These are phyloP conservation scores for Didymellaceae sp. DNA, from an alignment of 2,329 filamentous ascomycete genomes.

Conservation along the genomic window DNA sequence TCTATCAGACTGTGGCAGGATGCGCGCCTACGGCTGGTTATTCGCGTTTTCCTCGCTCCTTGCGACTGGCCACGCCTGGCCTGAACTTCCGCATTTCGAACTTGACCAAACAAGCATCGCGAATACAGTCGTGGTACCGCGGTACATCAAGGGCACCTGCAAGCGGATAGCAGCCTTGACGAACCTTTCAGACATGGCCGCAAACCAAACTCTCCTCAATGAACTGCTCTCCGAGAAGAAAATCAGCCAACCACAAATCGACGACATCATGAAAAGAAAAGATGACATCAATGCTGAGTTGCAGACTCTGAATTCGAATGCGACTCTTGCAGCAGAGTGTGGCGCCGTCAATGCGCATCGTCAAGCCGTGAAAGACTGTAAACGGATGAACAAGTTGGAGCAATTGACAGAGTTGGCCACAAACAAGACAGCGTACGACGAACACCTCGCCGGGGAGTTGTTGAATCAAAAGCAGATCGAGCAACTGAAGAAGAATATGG, in stretches of 20 bases:
- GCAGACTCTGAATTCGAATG: constrained; percentile 28
- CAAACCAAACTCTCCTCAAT: constrained; percentile 36
- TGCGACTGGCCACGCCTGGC: constrained; percentile 2
- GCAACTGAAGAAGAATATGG: constrained; percentile 31
- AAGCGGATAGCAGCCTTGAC: constrained; percentile 29
- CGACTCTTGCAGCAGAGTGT: constrained; percentile 34
- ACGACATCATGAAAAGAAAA: constrained; percentile 28
- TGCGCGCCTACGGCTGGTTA: constrained; percentile 7
- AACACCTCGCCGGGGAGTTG: constrained; percentile 21
- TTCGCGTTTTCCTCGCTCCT: neutral
- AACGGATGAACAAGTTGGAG: constrained; percentile 27
- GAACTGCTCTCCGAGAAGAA: constrained; percentile 29
- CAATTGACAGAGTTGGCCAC: constrained; percentile 28
- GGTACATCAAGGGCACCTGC: constrained; percentile 20
- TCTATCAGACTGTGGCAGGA: no score
- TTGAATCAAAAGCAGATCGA: constrained; percentile 34
- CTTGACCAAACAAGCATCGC: constrained; percentile 2
- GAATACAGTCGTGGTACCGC: neutral
- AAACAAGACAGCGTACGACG: constrained; percentile 28
- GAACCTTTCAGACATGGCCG: constrained; percentile 30
- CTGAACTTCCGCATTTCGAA: constrained; percentile 12
- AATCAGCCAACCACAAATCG: constrained; percentile 28
- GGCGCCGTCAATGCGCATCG: constrained; percentile 30
- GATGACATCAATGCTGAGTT: constrained; percentile 31
- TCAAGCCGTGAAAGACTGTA: constrained; percentile 29